A percentile compares a stretch with the other conserved stretches of the same genome.
These are phyloP conservation scores for Phaseolus coccineus DNA, from an alignment of 331 rosid genomes.

Conservation along the genomic window DNA sequence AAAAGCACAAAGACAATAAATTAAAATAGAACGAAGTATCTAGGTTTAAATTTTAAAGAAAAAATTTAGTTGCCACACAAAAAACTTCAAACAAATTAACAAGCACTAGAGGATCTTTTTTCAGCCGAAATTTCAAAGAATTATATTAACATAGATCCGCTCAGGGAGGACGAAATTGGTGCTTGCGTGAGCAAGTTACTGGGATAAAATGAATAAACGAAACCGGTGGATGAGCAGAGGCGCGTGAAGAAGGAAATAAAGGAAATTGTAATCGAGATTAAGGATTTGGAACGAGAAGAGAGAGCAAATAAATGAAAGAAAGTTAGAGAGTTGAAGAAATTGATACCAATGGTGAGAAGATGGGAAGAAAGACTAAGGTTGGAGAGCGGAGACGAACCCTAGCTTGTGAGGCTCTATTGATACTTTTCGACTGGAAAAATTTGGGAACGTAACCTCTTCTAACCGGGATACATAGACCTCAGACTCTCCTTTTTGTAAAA, in stretches of 20 bases:
- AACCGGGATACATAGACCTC: not conserved
- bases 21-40: not conserved
- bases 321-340: not conserved
- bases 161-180: constrained; percentile 1
- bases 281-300: constrained; percentile 3
- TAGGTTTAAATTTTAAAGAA: not conserved
- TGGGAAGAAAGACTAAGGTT: not conserved
- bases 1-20: not conserved
- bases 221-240: constrained; percentile 1
- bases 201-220: not conserved
- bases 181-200: not conserved
- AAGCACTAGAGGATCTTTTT: not conserved
- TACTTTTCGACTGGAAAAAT: constrained; percentile 18
- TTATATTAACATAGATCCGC: constrained; percentile 4
- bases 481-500: no score
- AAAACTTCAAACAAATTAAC: not conserved
- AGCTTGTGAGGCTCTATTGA: constrained; percentile 20
- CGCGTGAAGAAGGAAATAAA: not conserved
- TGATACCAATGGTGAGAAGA: constrained; percentile 30
- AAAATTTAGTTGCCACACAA: not conserved
- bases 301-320: not conserved
- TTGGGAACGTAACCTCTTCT: not conserved
- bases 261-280: not conserved
- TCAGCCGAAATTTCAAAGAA: not conserved
- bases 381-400: constrained; percentile 39